Evolutionary conservation across 139 green algal species (phyloP).

Genomic region (Medakamo hakoo): DNA sequence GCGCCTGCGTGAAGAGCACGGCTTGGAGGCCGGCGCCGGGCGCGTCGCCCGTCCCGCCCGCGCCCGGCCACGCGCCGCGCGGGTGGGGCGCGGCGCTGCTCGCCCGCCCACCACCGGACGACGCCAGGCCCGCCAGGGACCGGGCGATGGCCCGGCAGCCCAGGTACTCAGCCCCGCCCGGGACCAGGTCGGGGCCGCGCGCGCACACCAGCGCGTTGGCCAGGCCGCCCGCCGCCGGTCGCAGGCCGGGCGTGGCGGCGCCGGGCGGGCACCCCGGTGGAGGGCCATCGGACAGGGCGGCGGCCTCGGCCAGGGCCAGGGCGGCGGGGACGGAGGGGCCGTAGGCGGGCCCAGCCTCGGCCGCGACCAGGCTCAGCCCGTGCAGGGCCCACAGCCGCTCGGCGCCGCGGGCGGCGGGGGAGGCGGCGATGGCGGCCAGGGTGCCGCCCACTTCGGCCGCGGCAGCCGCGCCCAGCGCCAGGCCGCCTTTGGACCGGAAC

Average conservation of each 20-base stretch:
- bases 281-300: background rate
- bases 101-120: background rate
- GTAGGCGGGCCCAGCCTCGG: conserved; percentile 54
- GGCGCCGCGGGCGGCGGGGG: conserved; percentile 14
- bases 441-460: conserved; percentile 22
- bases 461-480: conserved; percentile 34
- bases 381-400: conserved; percentile 41
- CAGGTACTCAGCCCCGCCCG: conserved; percentile 43
- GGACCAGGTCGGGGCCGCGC: conserved; percentile 69
- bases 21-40: conserved; percentile 39
- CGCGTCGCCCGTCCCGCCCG: conserved; percentile 15
- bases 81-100: background rate
- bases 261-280: background rate
- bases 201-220: conserved; percentile 77
- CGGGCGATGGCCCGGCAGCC: conserved; percentile 37
- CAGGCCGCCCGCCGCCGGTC: conserved; percentile 49
- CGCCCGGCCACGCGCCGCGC: background rate
- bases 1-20: conserved; percentile 85
- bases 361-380: conserved; percentile 51
- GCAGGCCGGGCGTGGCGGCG: conserved; percentile 22
- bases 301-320: conserved; percentile 44
- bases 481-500: conserved; percentile 26
- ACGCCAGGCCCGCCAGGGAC: conserved; percentile 14
- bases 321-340: conserved; percentile 38
- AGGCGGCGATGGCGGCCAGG: conserved; percentile 34